These are phyloP conservation scores for Puccinia horiana DNA, from an alignment of 1,284 basidiomycete genomes.

Conservation along the genomic window DNA sequence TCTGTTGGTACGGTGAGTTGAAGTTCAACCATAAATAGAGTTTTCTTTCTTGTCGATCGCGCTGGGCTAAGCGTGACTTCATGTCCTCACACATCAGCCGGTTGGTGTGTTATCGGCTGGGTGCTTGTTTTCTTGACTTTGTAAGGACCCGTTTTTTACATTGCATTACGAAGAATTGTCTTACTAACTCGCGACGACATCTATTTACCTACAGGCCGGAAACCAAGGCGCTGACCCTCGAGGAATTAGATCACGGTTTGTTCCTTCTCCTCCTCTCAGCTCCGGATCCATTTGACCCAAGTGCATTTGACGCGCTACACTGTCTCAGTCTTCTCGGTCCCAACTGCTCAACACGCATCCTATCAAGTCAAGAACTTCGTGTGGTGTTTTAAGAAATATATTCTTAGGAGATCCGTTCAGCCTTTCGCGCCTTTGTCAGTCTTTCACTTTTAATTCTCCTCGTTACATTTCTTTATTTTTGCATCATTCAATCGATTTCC, in stretches of 20 bases:
- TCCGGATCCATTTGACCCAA: neutral
- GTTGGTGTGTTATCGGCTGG: constrained; percentile 49
- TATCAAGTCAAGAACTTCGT: constrained; percentile 46
- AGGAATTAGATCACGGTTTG: constrained; percentile 52
- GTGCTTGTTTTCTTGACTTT: constrained; percentile 54
- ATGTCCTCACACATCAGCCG: constrained; percentile 1
- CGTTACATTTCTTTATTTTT: too few species aligned
- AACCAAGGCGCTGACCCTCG: constrained; percentile 56
- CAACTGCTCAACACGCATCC: constrained; percentile 36
- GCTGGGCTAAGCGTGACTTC: neutral
- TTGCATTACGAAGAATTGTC: too few species aligned
- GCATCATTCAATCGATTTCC: too few species aligned
- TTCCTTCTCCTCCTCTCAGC: neutral
- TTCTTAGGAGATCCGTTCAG: constrained; percentile 32
- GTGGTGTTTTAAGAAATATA: constrained; percentile 32
- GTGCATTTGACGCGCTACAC: neutral
- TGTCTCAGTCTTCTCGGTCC: constrained; percentile 42
- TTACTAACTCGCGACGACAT: too few species aligned
- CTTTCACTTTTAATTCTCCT: too few species aligned
- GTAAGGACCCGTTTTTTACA: constrained; percentile 36
- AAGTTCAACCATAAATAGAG: too few species aligned
- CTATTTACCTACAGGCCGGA: constrained; percentile 58
- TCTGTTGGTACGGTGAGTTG: constrained; percentile 59
- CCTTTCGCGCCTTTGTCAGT: constrained; percentile 42
- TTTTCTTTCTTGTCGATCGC: neutral